Evolutionary conservation across 2,329 filamentous ascomycete genomes (phyloP).

Genomic region (Clonostachys solani): DNA sequence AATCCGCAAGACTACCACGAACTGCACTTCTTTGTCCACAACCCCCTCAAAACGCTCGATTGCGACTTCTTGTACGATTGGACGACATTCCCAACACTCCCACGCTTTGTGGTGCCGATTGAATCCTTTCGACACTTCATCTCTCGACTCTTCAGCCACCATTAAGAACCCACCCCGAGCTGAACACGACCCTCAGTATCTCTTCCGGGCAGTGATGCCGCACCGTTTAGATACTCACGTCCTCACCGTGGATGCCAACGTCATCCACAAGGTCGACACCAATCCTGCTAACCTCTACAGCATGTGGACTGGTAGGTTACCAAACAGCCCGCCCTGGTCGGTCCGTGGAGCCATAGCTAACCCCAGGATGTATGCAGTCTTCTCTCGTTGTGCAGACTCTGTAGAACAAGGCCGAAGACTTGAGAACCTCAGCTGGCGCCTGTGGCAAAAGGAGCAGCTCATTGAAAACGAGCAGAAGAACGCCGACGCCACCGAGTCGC

Average conservation of each 20-base stretch:
- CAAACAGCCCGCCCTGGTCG: slow-evolving; percentile 5
- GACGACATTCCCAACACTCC: too few relatives aligned
- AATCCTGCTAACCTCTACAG: slow-evolving; percentile 92
- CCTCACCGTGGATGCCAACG: slow-evolving; percentile 84
- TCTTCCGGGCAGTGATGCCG: slow-evolving; percentile 61
- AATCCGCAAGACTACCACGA: too few relatives aligned
- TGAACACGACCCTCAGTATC: not conserved
- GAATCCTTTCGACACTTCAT: too few relatives aligned
- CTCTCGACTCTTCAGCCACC: too few relatives aligned
- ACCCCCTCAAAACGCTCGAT: too few relatives aligned
- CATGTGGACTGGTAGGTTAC: slow-evolving; percentile 80
- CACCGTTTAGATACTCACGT: slow-evolving; percentile 79
- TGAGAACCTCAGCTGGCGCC: slow-evolving; percentile 92
- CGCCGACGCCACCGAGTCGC: slow-evolving; percentile 31
- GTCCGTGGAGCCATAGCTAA: slow-evolving; percentile 16
- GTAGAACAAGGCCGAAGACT: slow-evolving; percentile 88
- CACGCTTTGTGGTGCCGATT: too few relatives aligned
- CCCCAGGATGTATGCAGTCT: slow-evolving; percentile 53
- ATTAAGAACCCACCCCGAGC: not conserved
- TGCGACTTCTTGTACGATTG: too few relatives aligned
- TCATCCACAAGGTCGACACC: slow-evolving; percentile 90
- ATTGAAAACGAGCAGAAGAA: slow-evolving; percentile 71
- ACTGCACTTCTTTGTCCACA: too few relatives aligned
- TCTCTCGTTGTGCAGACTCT: slow-evolving; percentile 89
- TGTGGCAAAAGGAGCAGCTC: slow-evolving; percentile 79